Evolutionary conservation across 2,329 filamentous ascomycete species (phyloP).

Genomic region (Diaporthe citrichinensis): DNA sequence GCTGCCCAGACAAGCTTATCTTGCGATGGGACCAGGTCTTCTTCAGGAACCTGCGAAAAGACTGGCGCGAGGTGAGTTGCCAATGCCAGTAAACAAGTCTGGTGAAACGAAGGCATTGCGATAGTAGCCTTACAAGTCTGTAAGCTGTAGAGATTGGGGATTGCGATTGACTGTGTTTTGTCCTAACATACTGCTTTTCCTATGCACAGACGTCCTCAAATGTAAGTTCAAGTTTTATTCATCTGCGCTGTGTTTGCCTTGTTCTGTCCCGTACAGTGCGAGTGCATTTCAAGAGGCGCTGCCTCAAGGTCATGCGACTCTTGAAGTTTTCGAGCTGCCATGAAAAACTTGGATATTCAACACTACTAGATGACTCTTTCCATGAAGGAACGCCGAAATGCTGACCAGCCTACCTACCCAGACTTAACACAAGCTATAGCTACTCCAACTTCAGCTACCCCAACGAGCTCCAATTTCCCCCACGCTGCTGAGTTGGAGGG

Average conservation of each 20-base stretch:
- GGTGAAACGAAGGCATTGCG: slow-evolving; percentile 9
- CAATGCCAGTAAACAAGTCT: slow-evolving; percentile 11
- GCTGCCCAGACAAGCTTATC: slow-evolving; percentile 21
- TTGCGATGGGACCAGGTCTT: slow-evolving; percentile 19
- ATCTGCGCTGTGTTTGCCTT: slow-evolving; percentile 14
- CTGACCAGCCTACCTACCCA: background rate
- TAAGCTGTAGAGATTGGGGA: slow-evolving; percentile 4
- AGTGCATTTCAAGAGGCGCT: background rate
- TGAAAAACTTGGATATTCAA: slow-evolving; percentile 22
- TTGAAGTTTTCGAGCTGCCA: slow-evolving; percentile 6
- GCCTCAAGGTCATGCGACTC: slow-evolving; percentile 20
- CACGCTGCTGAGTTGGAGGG: slow-evolving; percentile 11
- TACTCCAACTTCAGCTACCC: slow-evolving; percentile 21
- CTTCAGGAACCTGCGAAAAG: slow-evolving; percentile 18
- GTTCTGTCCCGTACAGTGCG: slow-evolving; percentile 12
- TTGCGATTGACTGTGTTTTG: slow-evolving; percentile 2
- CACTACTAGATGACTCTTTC: slow-evolving; percentile 4
- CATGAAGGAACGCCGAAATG: slow-evolving; percentile 16
- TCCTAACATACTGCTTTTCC: background rate
- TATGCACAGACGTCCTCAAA: slow-evolving; percentile 14
- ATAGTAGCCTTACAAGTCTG: background rate
- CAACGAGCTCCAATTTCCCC: slow-evolving; percentile 5
- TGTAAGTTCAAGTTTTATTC: slow-evolving; percentile 23
- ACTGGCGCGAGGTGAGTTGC: slow-evolving; percentile 15
- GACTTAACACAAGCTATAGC: slow-evolving; percentile 10